Evolutionary conservation across 257 asterid genomes (phyloP).

Genomic region (Solanum microdontum): DNA sequence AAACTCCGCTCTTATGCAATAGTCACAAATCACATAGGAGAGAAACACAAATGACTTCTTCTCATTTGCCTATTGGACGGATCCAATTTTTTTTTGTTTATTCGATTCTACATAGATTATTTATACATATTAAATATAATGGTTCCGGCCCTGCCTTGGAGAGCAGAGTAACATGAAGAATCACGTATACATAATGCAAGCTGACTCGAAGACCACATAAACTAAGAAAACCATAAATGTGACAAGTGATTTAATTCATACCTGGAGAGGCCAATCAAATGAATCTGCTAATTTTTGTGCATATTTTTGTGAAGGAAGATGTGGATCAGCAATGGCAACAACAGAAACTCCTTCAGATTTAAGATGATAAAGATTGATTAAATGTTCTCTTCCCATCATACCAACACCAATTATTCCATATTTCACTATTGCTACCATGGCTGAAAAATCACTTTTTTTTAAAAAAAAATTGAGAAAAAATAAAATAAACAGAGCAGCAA

Average conservation of each 20-base stretch:
- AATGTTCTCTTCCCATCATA: conserved; percentile 98
- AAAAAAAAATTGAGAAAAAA: too few relatives aligned
- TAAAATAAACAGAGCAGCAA: not conserved
- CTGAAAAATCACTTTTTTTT: not conserved
- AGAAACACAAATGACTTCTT: not conserved
- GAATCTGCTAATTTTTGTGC: conserved; percentile 46
- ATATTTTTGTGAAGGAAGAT: conserved; percentile 59
- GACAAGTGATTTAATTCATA: not conserved
- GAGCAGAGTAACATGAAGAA: not conserved
- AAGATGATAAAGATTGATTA: conserved; percentile 69
- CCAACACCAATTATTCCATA: conserved; percentile 95
- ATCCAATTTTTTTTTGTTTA: not conserved
- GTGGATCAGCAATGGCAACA: conserved; percentile 83
- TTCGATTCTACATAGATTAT: not conserved
- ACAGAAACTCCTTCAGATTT: conserved; percentile 52
- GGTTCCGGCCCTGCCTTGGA: not conserved
- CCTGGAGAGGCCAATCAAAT: conserved; percentile 54
- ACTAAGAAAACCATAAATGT: not conserved
- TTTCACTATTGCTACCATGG: conserved; percentile 11
- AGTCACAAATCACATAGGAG: not conserved
- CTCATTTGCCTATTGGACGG: not conserved
- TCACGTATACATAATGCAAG: not conserved
- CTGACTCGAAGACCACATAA: not conserved
- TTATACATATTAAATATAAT: not conserved
- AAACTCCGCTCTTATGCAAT: not conserved